Evolutionary conservation across 208 protist species (phyloP).

Genomic region (Wallacemonas collosoma): DNA sequence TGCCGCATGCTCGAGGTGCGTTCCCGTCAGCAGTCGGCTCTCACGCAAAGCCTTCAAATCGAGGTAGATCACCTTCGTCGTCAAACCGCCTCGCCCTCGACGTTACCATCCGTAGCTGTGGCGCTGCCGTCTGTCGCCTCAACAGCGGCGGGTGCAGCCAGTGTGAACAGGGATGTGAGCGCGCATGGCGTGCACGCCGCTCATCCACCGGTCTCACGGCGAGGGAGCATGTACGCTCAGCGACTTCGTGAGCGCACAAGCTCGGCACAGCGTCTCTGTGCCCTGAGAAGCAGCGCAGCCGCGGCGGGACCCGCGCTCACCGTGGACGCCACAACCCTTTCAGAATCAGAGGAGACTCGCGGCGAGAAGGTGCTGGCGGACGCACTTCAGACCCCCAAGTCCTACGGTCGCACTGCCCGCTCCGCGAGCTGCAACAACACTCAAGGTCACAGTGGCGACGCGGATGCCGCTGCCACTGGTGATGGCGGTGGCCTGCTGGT

Average conservation of each 20-base stretch:
- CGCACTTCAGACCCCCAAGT: constrained; percentile 26
- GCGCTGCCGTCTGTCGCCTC: neutral
- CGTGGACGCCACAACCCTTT: neutral
- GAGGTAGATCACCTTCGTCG: constrained; percentile 27
- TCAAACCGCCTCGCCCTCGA: neutral
- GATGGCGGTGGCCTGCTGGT: neutral
- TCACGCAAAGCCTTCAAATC: constrained; percentile 21
- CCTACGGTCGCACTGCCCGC: neutral
- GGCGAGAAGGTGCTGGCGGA: constrained; percentile 25
- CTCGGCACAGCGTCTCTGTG: constrained; percentile 25
- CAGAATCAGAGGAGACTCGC: neutral
- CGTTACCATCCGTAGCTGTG: neutral
- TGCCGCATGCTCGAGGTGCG: constrained; percentile 29
- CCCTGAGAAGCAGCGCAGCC: neutral
- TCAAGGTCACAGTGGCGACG: neutral
- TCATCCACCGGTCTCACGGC: constrained; percentile 24
- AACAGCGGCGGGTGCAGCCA: neutral
- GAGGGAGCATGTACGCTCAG: constrained; percentile 27
- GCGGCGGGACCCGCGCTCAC: neutral
- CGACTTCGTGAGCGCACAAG: constrained; percentile 34
- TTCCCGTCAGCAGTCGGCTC: constrained; percentile 22
- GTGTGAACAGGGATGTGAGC: neutral
- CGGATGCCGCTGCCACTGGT: neutral
- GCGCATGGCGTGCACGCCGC: neutral
- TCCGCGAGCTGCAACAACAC: neutral